Evolutionary conservation across 1,284 basidiomycete genomes (phyloP).

Genomic region (Ganoderma sinense): DNA sequence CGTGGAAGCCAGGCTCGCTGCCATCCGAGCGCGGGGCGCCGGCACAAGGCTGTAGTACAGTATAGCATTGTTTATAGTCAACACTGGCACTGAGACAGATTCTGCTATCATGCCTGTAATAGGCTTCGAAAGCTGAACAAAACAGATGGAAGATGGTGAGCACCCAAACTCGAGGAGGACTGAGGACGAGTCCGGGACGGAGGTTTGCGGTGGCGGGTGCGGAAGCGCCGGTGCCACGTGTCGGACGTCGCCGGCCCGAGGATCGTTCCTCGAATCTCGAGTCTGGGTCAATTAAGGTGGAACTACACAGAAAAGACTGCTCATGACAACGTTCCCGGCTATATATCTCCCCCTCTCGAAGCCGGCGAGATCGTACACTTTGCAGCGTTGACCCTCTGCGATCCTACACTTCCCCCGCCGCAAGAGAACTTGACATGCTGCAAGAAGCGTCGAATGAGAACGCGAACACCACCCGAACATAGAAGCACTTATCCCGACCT

Average conservation of each 20-base stretch:
- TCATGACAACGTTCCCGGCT: background rate
- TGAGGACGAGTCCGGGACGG: no score
- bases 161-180: background rate
- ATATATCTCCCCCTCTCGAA: background rate
- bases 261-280: background rate
- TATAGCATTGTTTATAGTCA: no score
- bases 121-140: background rate
- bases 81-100: no score
- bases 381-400: background rate
- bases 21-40: background rate
- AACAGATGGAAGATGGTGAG: background rate
- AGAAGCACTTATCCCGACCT: background rate
- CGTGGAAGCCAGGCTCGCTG: background rate
- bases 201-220: background rate
- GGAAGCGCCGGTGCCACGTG: background rate
- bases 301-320: background rate
- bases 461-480: background rate
- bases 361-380: background rate
- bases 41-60: background rate
- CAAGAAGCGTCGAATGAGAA: background rate
- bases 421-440: background rate
- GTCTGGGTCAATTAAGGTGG: background rate
- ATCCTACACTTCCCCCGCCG: background rate
- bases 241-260: background rate
- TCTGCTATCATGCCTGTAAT: no score